phyloP scores from a whole-genome alignment of 352 stramenopile species.

The Blastocystis sp. region DNA sequence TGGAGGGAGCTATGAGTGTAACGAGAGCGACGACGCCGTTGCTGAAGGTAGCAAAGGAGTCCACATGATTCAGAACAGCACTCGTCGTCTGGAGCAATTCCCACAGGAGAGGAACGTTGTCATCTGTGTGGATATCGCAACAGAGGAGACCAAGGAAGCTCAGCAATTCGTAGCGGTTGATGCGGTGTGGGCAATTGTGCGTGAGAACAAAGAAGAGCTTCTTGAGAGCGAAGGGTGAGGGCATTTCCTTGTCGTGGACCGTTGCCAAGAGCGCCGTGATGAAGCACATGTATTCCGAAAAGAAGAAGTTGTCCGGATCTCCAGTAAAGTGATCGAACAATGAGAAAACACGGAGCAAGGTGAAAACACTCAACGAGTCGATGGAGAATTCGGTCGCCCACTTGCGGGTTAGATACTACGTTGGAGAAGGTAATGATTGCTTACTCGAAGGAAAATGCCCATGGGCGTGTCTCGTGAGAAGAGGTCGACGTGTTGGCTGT shows the following conservation, averaged over 20 bases:
- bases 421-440: neutral
- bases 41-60: neutral
- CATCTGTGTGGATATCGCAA: neutral
- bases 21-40: neutral
- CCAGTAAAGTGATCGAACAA: neutral
- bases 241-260: neutral
- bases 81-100: neutral
- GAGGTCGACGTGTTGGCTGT: neutral
- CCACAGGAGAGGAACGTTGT: neutral
- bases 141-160: neutral
- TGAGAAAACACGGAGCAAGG: neutral
- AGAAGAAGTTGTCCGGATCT: conserved; percentile 24
- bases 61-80: neutral
- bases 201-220: conserved; percentile 7
- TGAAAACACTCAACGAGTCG: neutral
- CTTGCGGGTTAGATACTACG: conserved; percentile 14
- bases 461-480: conserved; percentile 12
- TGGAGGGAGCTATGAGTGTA: neutral
- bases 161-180: conserved; percentile 34
- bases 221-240: neutral
- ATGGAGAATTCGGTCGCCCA: neutral
- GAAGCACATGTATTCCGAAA: neutral
- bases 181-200: neutral
- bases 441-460: conserved; percentile 19
- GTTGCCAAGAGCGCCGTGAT: neutral